Percentiles rank a stretch among this genome's conserved stretches.
phyloP scores from a whole-genome alignment of 306 rosid genomes.

The Prunus mongolica region DNA sequence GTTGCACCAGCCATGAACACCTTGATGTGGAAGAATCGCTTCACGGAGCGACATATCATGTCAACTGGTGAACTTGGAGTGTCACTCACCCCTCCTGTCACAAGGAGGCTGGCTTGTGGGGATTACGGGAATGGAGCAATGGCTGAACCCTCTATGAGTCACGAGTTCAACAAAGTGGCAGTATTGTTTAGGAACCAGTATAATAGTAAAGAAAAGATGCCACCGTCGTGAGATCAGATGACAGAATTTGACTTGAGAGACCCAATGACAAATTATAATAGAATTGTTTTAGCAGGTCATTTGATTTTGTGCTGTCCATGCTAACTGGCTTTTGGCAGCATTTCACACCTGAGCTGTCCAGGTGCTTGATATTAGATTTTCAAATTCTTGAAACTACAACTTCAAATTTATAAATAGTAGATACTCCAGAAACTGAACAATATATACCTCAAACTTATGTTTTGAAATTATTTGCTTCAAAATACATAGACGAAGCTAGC shows the following conservation, averaged over 20 bases:
- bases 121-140: constrained; percentile 94
- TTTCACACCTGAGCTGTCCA: too few relatives aligned
- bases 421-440: too few relatives aligned
- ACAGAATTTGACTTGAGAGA: constrained; percentile 12
- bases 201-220: background rate
- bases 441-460: too few relatives aligned
- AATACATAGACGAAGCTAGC: too few relatives aligned
- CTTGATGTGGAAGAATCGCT: constrained; percentile 67
- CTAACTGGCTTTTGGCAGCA: too few relatives aligned
- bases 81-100: constrained; percentile 62
- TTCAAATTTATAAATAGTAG: too few relatives aligned
- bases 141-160: constrained; percentile 83
- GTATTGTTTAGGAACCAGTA: constrained; percentile 17
- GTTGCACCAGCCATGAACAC: constrained; percentile 86
- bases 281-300: constrained; percentile 3
- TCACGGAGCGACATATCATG: constrained; percentile 54
- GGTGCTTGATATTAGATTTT: too few relatives aligned
- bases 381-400: too few relatives aligned
- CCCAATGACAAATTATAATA: constrained; percentile 5
- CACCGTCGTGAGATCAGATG: background rate
- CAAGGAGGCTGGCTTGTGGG: constrained; percentile 72
- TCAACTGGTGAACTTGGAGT: constrained; percentile 66
- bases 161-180: constrained; percentile 45
- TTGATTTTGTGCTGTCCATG: constrained; percentile 8
- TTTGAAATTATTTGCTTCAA: too few relatives aligned